Percentiles rank a stretch among this genome's conserved stretches.
These are phyloP conservation scores for Rhodomyrtus tomentosa DNA, from an alignment of 345 rosid species.

Conservation along the genomic window DNA sequence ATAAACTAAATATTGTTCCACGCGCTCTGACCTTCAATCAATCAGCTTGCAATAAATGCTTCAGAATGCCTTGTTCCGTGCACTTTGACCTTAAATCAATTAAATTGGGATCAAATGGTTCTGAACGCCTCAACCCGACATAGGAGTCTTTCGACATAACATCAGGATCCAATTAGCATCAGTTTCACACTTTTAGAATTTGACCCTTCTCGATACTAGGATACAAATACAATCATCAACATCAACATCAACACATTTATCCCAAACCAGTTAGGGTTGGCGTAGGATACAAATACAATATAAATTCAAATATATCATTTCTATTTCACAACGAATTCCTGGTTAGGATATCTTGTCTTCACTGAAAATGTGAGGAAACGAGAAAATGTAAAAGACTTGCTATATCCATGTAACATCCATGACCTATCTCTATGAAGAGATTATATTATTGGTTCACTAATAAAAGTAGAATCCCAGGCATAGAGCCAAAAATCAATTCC, in stretches of 20 bases:
- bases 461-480: background rate
- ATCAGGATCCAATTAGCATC: background rate
- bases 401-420: background rate
- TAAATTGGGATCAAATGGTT: background rate
- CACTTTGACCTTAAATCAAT: background rate
- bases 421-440: background rate
- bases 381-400: background rate
- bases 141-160: background rate
- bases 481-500: background rate
- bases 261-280: too few species aligned
- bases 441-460: background rate
- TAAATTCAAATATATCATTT: background rate
- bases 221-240: background rate
- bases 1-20: background rate
- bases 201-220: background rate
- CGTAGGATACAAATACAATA: background rate
- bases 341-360: background rate
- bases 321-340: background rate
- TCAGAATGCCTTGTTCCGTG: background rate
- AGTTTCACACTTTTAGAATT: background rate
- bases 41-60: background rate
- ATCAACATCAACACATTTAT: too few species aligned
- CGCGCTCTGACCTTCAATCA: background rate
- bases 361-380: background rate
- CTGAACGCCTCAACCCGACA: background rate